Base-by-base conservation (phyloP, 441 rosid genomes). In the Capsella rubella region DNA sequence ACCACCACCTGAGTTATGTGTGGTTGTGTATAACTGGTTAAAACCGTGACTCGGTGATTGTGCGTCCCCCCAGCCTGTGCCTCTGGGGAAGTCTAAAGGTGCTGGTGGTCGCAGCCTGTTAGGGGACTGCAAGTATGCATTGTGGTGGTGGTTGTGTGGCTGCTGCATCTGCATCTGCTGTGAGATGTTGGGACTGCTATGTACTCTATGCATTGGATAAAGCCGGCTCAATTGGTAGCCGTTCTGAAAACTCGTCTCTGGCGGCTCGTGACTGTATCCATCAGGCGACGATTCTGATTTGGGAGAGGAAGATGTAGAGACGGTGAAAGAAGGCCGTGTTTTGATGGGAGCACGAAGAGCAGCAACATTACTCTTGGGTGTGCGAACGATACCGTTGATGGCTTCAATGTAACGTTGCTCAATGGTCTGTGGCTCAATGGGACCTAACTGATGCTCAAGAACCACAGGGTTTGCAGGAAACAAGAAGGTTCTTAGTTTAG, bases 131-230 rank as follows among this genome's bases (percentile, higher is more conserved):
- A 59, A 70, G 28, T 73, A 87, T 6, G 80, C 72, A 9, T 80
- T 67, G 18, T 78, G 83, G 9, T 75, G 70, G 6, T 80, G 77
- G 68, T 68, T 81, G 25, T 78, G 51, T 70, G 79, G 25, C 25
- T 21, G 25, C 25, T 21, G 25, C 25, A 21, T 72, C 31, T 77
- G 79, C 49, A 72, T 10, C 12, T 31, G 74, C 10, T 78, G 72
- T 9, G 72, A 78, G 5, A 94, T 87, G 77, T 79, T 84, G 1
- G 96, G 97, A 13, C 93, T 85, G 77, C 98, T 94, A 0, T 69
- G 79, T 25, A 91, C 97, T 81, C 56, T 90, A 65, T 72, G 88
- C 89, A 91, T 72, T 0, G 78, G 77, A 27, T 72, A 69, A 73
- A 72, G 71, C 51, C 81, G 69, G n/a, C 76, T 72, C 14, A 51